Evolutionary conservation across 2,329 filamentous ascomycete species (phyloP).

Genomic region (Thelonectria olida): DNA sequence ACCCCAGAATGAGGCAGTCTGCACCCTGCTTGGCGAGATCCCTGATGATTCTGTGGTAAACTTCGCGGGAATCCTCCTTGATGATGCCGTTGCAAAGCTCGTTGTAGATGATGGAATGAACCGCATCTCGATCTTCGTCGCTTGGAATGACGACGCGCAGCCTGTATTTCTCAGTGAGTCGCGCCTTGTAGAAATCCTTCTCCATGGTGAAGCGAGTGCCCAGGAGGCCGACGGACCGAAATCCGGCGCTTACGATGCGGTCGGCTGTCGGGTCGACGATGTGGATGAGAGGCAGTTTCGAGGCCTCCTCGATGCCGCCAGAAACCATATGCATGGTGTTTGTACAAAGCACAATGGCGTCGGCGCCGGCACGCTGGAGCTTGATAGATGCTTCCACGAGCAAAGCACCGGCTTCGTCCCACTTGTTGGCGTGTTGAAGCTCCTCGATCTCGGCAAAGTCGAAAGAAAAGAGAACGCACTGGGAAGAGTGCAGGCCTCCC

Average conservation of each 20-base stretch:
- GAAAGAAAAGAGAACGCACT: slow-evolving; percentile 36
- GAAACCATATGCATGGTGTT: slow-evolving; percentile 39
- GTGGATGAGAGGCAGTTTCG: slow-evolving; percentile 17
- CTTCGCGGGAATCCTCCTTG: slow-evolving; percentile 17
- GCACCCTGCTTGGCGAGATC: slow-evolving; percentile 25
- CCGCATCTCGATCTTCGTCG: slow-evolving; percentile 2
- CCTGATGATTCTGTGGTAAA: slow-evolving; percentile 21
- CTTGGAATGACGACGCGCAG: slow-evolving; percentile 23
- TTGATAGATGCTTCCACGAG: slow-evolving; percentile 27
- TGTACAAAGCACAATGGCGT: slow-evolving; percentile 36
- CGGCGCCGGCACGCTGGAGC: slow-evolving; percentile 31
- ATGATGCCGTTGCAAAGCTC: slow-evolving; percentile 37
- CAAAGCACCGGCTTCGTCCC: slow-evolving; percentile 25
- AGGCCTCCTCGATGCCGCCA: no score
- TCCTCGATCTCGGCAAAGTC: slow-evolving; percentile 37
- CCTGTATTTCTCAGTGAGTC: slow-evolving; percentile 19
- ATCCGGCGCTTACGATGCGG: slow-evolving; percentile 20
- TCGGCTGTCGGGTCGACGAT: slow-evolving; percentile 38
- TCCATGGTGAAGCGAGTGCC: slow-evolving; percentile 40
- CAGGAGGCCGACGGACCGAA: slow-evolving; percentile 26
- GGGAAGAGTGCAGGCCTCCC: slow-evolving; percentile 35
- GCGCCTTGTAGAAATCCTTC: slow-evolving; percentile 34
- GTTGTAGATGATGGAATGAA: slow-evolving; percentile 33
- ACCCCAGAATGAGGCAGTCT: slow-evolving; percentile 38
- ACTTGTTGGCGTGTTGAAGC: slow-evolving; percentile 27